Percentiles rank a stretch among this genome's conserved stretches.
phyloP scores from a whole-genome alignment of 2,329 filamentous ascomycete species.

The Monilinia fructicola region DNA sequence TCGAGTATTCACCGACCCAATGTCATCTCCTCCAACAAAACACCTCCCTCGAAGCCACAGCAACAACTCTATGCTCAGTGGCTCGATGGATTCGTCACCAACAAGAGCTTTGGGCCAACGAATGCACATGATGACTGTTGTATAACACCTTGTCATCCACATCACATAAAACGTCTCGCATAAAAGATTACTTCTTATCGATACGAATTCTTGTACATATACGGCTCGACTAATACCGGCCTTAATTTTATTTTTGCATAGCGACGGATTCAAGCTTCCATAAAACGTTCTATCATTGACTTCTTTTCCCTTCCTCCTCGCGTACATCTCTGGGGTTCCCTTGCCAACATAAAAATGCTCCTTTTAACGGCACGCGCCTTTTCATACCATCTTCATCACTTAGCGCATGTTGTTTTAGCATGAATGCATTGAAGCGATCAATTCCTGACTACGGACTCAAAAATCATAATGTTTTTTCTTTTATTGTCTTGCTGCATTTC shows the following conservation, averaged over 20 bases:
- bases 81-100: constrained; percentile 54
- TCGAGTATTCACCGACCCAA: constrained; percentile 63
- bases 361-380: constrained; percentile 18
- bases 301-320: constrained; percentile 15
- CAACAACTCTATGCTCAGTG: constrained; percentile 52
- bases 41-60: constrained; percentile 54
- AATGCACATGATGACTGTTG: constrained; percentile 66
- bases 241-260: constrained; percentile 25
- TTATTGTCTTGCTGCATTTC: constrained; percentile 8
- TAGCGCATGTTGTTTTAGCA: constrained; percentile 16
- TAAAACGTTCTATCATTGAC: constrained; percentile 17
- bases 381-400: constrained; percentile 16
- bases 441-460: constrained; percentile 14
- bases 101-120: constrained; percentile 52
- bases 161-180: constrained; percentile 2
- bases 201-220: constrained; percentile 25
- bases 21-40: constrained; percentile 52
- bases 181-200: constrained; percentile 1
- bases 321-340: constrained; percentile 15
- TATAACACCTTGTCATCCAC: constrained; percentile 32
- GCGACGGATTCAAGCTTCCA: constrained; percentile 21
- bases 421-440: constrained; percentile 3
- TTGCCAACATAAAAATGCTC: constrained; percentile 9
- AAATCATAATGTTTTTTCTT: constrained; percentile 23
- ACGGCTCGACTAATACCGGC: background rate